Base-by-base conservation (phyloP, 2,329 filamentous ascomycete species). In the Fulvia fulva region DNA sequence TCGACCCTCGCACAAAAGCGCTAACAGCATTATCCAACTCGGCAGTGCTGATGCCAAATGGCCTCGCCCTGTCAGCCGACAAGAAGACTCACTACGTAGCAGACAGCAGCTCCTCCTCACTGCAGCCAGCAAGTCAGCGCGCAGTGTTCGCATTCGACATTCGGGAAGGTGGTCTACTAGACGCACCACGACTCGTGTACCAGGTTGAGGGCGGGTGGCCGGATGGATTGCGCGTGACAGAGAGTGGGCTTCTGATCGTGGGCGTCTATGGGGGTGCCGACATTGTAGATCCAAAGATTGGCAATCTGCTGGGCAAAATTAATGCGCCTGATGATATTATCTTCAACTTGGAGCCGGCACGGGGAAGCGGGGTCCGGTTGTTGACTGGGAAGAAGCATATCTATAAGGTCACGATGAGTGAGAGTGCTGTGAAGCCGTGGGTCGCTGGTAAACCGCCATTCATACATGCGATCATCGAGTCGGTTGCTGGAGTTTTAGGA, bases 1-100 rank as follows among this genome's bases (percentile, higher is more conserved):
- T 80, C 44, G 77, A 82, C 49, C 75, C 78, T 1, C 64, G 59
- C 0, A 84, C 79, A 0, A 79, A 79, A 0, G 77, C 78, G 0
- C 69, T 85, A 2, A 76, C 76, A 0, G 78, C 80, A 0, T 81
- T 83, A 1, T 82, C 83, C 0, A 80, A 80, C 0, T 77, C 77
- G 0, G 70, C 85, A 1, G 54, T 65, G 1, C 47, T 41, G 8
- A 67, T 58, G 51, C 63, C 68, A 0, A 70, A 70, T 46, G 68
- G 68, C 11, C 57, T 69, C 9, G 63, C 65, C 6, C 51, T 70
- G 1, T 64, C 61, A 5, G 43, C 56, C 3, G 68, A 69, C 37
- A 64, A 67, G 43, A 59, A 51, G 14, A 68, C 63, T 1, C 55
- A 69, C 1, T 70, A 67, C 41, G 61, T 69, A 1, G 63, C 66